These are phyloP conservation scores for Fusarium globosum DNA, from an alignment of 2,329 filamentous ascomycete genomes.

Conservation along the genomic window DNA sequence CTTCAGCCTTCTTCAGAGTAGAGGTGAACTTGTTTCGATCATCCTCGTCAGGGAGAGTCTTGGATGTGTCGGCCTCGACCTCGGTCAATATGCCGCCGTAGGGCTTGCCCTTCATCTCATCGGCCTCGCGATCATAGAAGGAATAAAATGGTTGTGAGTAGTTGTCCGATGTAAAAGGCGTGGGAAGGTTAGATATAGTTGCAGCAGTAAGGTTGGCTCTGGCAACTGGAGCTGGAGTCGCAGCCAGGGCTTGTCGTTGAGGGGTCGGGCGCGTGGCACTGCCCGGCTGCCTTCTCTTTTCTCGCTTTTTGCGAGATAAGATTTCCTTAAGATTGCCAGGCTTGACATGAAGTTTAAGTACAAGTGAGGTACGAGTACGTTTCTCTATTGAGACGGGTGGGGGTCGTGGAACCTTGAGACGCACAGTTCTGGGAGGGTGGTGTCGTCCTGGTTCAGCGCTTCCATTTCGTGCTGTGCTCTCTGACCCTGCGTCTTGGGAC, in stretches of 20 bases:
- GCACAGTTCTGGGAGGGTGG: slow-evolving; percentile 67
- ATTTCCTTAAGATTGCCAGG: slow-evolving; percentile 54
- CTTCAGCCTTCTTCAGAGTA: slow-evolving; percentile 89
- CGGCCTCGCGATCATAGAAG: slow-evolving; percentile 88
- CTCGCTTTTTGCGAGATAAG: slow-evolving; percentile 50
- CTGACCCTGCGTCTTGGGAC: slow-evolving; percentile 55
- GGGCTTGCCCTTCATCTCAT: slow-evolving; percentile 90
- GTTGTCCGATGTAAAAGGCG: slow-evolving; percentile 66
- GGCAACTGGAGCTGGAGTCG: slow-evolving; percentile 26
- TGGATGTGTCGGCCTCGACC: slow-evolving; percentile 88
- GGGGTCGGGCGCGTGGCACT: slow-evolving; percentile 38
- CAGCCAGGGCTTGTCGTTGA: slow-evolving; percentile 37
- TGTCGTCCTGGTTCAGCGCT: slow-evolving; percentile 47
- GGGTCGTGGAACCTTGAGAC: slow-evolving; percentile 60
- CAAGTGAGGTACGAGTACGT: slow-evolving; percentile 49
- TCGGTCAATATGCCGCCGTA: slow-evolving; percentile 95
- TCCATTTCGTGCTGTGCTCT: slow-evolving; percentile 48
- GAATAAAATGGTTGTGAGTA: slow-evolving; percentile 87
- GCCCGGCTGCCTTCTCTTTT: slow-evolving; percentile 44
- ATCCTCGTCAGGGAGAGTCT: slow-evolving; percentile 81
- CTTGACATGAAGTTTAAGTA: slow-evolving; percentile 52
- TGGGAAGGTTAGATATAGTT: slow-evolving; percentile 55
- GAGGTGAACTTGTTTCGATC: slow-evolving; percentile 91
- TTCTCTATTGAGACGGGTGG: slow-evolving; percentile 56
- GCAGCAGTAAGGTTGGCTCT: slow-evolving; percentile 32